These are phyloP conservation scores for Arthrinium phaeospermum DNA, from an alignment of 2,329 filamentous ascomycete genomes.

Conservation along the genomic window DNA sequence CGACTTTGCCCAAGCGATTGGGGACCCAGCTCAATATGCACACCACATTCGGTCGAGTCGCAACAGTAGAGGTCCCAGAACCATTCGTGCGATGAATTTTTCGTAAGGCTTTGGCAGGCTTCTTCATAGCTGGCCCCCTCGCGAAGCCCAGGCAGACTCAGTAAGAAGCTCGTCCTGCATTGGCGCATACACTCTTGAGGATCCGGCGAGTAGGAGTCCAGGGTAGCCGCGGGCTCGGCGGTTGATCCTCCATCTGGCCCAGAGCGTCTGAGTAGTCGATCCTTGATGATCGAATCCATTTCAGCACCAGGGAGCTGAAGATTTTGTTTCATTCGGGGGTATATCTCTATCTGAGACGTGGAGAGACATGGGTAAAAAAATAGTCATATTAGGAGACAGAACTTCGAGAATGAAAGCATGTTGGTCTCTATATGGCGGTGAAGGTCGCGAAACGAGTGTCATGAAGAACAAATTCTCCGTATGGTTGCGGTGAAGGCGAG, in stretches of 20 bases:
- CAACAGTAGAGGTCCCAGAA: constrained; percentile 59
- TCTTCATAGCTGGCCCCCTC: constrained; percentile 27
- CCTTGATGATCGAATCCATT: not conserved
- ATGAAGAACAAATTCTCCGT: constrained; percentile 27
- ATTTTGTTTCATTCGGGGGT: constrained; percentile 6
- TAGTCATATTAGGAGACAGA: not conserved
- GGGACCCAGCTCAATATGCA: constrained; percentile 39
- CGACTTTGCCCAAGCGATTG: constrained; percentile 46
- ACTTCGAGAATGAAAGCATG: constrained; percentile 21
- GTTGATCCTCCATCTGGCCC: not conserved
- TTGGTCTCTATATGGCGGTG: constrained; percentile 18
- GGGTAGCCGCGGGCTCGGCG: not conserved
- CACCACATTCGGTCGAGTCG: constrained; percentile 56
- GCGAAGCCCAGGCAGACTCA: constrained; percentile 19
- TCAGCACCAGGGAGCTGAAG: not conserved
- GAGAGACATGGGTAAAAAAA: constrained; percentile 14
- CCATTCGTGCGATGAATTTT: constrained; percentile 32
- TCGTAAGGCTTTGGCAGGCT: constrained; percentile 33
- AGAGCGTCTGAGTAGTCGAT: not conserved
- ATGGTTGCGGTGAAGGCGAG: constrained; percentile 23
- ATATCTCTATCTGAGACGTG: constrained; percentile 19
- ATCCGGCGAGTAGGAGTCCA: not conserved
- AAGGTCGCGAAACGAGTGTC: constrained; percentile 31
- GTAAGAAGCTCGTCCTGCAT: not conserved
- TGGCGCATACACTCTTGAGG: not conserved